These are phyloP conservation scores for Cryomyces antarcticus DNA, from an alignment of 495 filamentous ascomycete species.

Conservation along the genomic window DNA sequence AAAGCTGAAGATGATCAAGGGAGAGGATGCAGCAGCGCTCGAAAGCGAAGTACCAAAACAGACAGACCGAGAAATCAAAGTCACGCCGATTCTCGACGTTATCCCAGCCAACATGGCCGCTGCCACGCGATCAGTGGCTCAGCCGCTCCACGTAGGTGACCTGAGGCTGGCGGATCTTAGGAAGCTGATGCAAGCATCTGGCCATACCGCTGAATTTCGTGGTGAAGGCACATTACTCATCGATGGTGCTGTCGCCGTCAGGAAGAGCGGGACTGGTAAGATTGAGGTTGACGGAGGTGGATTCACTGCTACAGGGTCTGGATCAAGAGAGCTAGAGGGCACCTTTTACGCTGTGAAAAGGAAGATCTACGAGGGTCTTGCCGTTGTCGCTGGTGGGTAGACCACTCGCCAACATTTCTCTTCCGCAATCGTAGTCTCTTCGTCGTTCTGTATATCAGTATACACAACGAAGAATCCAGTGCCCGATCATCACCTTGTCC, in stretches of 20 bases:
- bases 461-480: too few relatives aligned
- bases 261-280: slow-evolving; percentile 66
- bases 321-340: slow-evolving; percentile 1
- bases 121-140: slow-evolving; percentile 54
- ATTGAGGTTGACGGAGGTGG: slow-evolving; percentile 68
- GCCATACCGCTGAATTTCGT: slow-evolving; percentile 78
- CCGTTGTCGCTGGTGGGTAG: slow-evolving; percentile 10
- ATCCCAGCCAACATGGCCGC: slow-evolving; percentile 58
- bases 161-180: slow-evolving; percentile 74
- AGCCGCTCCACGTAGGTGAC: slow-evolving; percentile 88
- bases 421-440: too few relatives aligned
- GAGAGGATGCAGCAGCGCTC: slow-evolving; percentile 19
- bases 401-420: too few relatives aligned
- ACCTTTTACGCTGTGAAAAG: slow-evolving; percentile 9
- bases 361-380: slow-evolving; percentile 11
- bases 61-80: slow-evolving; percentile 8
- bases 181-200: slow-evolving; percentile 57
- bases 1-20: slow-evolving; percentile 41
- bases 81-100: slow-evolving; percentile 50
- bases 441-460: too few relatives aligned
- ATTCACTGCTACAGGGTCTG: not conserved
- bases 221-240: slow-evolving; percentile 85
- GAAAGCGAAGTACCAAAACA: slow-evolving; percentile 7
- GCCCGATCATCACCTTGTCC: too few relatives aligned
- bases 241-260: slow-evolving; percentile 68